Base-by-base conservation (phyloP, 768 basidiomycete species). In the Phaeotremella skinneri region DNA sequence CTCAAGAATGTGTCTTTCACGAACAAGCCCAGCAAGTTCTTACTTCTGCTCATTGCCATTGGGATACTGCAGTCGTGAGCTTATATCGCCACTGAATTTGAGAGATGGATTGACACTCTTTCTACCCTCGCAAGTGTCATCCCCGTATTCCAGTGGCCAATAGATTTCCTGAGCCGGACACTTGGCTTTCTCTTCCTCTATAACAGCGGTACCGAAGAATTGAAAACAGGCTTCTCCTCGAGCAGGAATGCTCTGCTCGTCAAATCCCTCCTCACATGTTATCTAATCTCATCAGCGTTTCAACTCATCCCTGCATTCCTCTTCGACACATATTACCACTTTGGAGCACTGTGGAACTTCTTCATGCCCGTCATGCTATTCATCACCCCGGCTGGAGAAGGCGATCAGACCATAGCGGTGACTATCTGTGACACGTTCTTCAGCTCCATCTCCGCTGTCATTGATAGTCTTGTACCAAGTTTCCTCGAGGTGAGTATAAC, bases 321-420 rank as follows among this genome's bases (percentile, higher is more conserved):
- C 14, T 68, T 70, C 47, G 63, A 70, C 32, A 62, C 66, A 34
- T 47, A 60, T 4, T 63, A 62, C 37, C 67, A 73, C 56, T 67
- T 73, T 37, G 71, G 71, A 20, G 66, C 71, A 4, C 39, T 73
- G 37, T 73, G 71, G 71, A 49, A 43, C 6, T 73, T 73, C 57
- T 60, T 67, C 56, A 34, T 73, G 9, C 71, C 71, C 7, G 63
- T 68, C 17, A 25, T 67, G 16, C 34, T 73, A 29, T 67, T 73
- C 32, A 59, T 64, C n/a, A 67, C 63, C 2, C 66, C 61, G 0
- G 53, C 48, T n/a, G 39, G 42, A 16, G 58, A 50, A 5, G 60
- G 62, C 25, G 66, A 68, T 4, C 53, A 63, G 37, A 70, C 71
- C 0, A 29, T 73, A 20, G 71, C 67, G 3, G 39, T 49, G 2